Evolutionary conservation across 148 eudicot genomes (phyloP), one percentile per base, ranked within the genome.

Genomic region (Vaccinium corymbosum): DNA sequence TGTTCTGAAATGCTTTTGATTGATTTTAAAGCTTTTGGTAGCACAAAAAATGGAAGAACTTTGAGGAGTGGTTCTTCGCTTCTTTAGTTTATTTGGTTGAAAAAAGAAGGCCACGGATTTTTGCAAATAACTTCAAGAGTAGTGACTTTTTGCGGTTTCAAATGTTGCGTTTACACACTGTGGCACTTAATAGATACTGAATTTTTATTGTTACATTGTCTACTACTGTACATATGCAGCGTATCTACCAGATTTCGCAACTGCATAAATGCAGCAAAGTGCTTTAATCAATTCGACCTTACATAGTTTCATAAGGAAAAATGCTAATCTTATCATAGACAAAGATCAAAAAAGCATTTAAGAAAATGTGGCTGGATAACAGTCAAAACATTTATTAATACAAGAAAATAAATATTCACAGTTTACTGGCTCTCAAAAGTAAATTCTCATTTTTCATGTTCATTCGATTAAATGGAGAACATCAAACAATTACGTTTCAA

Each of bases 361-460:
- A 38, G 57, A 51, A 20, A 35, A 82, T 73, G 68, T 78, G 22
- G 46, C 35, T 57, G 27, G 14, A 17, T 66, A 38, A 46, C 14
- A 46, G 17, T 83, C 53, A 11, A 29, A 27, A 16, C 2, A 7
- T 19, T n/a, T n/a, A n/a, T 52, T 22, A 52, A 22, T 29, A 14
- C 3, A 25, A 38, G 15, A 22, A 53, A 71, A 12, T 29, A 71
- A 10, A 0, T 14, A 70, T 17, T 15, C 19, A 4, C 27, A 22
- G 14, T 19, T 19, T 7, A 9, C n/a, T 13, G 13, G 7, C 32
- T 17, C 52, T 49, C 22, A 17, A 12, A 56, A 8, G 51, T 20
- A 70, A 50, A 25, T 73, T 35, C 22, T 38, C 52, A 32, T 82
- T 73, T 82, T 11, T 62, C 79, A 81, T 19, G 38, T 27, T 53